Evolutionary conservation across 352 stramenopile species (phyloP).

Genomic region (Halophytophthora polymorphica): DNA sequence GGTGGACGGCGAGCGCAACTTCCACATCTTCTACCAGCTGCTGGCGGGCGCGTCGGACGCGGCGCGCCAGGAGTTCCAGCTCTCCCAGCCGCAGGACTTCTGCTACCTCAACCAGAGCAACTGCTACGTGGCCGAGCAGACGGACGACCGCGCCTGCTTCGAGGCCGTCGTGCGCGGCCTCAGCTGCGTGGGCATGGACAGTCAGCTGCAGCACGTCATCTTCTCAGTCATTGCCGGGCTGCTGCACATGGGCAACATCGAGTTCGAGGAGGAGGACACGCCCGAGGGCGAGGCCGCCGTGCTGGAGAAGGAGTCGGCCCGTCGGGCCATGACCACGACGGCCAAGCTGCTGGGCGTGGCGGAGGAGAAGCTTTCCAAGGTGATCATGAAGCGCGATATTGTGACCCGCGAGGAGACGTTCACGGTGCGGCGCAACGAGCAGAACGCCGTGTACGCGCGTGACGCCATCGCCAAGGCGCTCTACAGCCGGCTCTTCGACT

Average conservation of each 20-base stretch:
- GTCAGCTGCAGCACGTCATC: slow-evolving; percentile 71
- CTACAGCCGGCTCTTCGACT: slow-evolving; percentile 92
- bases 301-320: slow-evolving; percentile 68
- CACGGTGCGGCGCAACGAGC: slow-evolving; percentile 73
- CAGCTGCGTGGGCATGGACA: slow-evolving; percentile 74
- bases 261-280: slow-evolving; percentile 91
- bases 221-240: slow-evolving; percentile 93
- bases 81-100: slow-evolving; percentile 84
- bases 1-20: slow-evolving; percentile 91
- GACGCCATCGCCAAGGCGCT: slow-evolving; percentile 93
- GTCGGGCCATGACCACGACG: slow-evolving; percentile 49
- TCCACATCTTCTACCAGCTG: slow-evolving; percentile 96
- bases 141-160: slow-evolving; percentile 88
- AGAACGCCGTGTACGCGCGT: slow-evolving; percentile 85
- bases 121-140: slow-evolving; percentile 91
- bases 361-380: slow-evolving; percentile 53
- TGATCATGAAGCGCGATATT: slow-evolving; percentile 89
- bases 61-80: slow-evolving; percentile 57
- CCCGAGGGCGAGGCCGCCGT: slow-evolving; percentile 71
- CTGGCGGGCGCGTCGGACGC: slow-evolving; percentile 56
- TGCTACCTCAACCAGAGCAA: slow-evolving; percentile 94
- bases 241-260: slow-evolving; percentile 95
- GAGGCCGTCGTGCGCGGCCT: slow-evolving; percentile 66
- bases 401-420: slow-evolving; percentile 83
- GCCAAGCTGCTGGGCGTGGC: slow-evolving; percentile 70